phyloP scores from a whole-genome alignment of 345 rosid species.

The Ceriops zippeliana region DNA sequence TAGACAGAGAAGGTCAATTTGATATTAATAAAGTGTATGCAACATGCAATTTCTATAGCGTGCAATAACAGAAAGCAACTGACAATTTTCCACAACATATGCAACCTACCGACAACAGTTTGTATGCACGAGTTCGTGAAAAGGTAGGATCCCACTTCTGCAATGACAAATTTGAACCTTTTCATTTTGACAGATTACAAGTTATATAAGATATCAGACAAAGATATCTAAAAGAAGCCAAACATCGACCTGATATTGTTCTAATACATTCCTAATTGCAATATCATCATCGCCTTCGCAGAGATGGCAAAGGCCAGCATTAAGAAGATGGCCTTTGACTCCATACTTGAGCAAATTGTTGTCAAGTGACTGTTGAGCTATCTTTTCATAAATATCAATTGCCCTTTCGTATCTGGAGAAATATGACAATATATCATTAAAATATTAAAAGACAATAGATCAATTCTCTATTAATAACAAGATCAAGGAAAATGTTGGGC shows the following conservation, averaged over 20 bases:
- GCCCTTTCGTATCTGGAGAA: conserved; percentile 75
- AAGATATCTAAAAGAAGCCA: conserved; percentile 14
- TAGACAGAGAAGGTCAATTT: background rate
- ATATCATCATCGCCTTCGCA: conserved; percentile 88
- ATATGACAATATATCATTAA: conserved; percentile 22
- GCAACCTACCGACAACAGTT: conserved; percentile 54
- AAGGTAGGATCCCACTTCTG: conserved; percentile 97
- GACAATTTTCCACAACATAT: background rate
- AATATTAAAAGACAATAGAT: background rate
- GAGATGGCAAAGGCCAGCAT: conserved; percentile 93
- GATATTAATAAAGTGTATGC: background rate
- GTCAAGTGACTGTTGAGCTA: conserved; percentile 66
- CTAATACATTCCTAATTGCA: conserved; percentile 84
- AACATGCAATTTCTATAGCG: too few relatives aligned
- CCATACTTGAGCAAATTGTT: conserved; percentile 91
- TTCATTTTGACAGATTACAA: conserved; percentile 4
- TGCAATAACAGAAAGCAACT: too few relatives aligned
- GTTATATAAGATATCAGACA: background rate
- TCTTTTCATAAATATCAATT: conserved; percentile 82
- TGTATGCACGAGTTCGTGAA: conserved; percentile 86
- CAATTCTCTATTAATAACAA: background rate
- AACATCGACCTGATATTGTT: conserved; percentile 71
- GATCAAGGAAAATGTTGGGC: background rate
- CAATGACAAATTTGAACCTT: conserved; percentile 21
- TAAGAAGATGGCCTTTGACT: conserved; percentile 96